Conservation (phyloP, 805 yeast genomes). For the Nakazawaea anatomiae region DNA sequence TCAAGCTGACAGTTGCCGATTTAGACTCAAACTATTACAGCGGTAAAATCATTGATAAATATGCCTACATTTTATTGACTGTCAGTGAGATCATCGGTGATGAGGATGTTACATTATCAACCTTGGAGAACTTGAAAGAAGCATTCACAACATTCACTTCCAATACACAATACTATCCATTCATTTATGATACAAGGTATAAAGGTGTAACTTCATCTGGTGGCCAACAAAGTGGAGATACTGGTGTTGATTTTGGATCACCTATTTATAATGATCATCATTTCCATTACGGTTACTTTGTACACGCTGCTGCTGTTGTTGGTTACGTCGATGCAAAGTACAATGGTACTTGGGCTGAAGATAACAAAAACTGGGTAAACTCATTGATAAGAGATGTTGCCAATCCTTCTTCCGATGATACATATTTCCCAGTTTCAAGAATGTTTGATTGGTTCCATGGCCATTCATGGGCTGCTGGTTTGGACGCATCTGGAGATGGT, state of each 20-base stretch:
- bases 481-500: conserved; percentile 67
- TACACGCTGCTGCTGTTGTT: conserved; percentile 60
- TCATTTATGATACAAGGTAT: conserved; percentile 49
- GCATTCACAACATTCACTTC: conserved; percentile 36
- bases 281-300: conserved; percentile 50
- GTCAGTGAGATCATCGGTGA: conserved; percentile 39
- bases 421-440: conserved; percentile 58
- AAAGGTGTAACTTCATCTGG: conserved; percentile 54
- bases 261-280: conserved; percentile 53
- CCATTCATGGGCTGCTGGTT: conserved; percentile 76
- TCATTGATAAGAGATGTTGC: conserved; percentile 63
- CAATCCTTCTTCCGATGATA: conserved; percentile 49
- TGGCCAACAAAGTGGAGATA: conserved; percentile 33
- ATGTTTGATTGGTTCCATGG: conserved; percentile 74
- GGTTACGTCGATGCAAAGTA: conserved; percentile 45
- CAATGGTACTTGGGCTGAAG: conserved; percentile 49
- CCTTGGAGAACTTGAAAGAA: conserved; percentile 38
- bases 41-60: conserved; percentile 52
- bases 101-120: conserved; percentile 40
- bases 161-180: conserved; percentile 42
- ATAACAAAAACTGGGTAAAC: conserved; percentile 46
- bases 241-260: conserved; percentile 42
- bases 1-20: conserved; percentile 30
- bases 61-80: conserved; percentile 48
- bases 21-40: conserved; percentile 41